These are phyloP conservation scores for Globisporangium heterothallicum DNA, from an alignment of 352 stramenopile genomes.

Conservation along the genomic window DNA sequence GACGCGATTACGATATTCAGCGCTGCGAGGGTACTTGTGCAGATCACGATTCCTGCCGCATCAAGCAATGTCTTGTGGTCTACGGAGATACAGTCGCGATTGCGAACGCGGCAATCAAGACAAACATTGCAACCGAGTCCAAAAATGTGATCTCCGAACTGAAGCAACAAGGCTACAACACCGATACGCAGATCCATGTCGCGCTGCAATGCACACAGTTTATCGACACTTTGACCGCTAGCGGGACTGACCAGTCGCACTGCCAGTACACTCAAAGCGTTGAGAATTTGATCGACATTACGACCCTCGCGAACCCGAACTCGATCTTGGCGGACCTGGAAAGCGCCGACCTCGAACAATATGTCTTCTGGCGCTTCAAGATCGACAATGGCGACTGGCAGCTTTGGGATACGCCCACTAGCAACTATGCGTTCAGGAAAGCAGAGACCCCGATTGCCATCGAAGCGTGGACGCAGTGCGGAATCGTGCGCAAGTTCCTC, in stretches of 20 bases:
- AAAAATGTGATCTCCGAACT: slow-evolving; percentile 30
- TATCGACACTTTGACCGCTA: slow-evolving; percentile 5
- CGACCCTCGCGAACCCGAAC: not conserved
- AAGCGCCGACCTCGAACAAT: not conserved
- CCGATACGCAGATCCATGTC: slow-evolving; percentile 56
- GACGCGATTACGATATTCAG: slow-evolving; percentile 37
- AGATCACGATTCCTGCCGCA: slow-evolving; percentile 17
- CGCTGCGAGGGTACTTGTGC: slow-evolving; percentile 41
- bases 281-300: not conserved
- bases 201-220: slow-evolving; percentile 35
- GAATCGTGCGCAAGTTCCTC: slow-evolving; percentile 31
- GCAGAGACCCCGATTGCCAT: slow-evolving; percentile 41
- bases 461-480: slow-evolving; percentile 60
- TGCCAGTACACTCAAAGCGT: slow-evolving; percentile 26
- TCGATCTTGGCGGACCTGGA: not conserved
- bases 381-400: slow-evolving; percentile 15
- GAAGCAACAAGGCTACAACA: slow-evolving; percentile 34
- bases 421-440: slow-evolving; percentile 23
- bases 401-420: slow-evolving; percentile 21
- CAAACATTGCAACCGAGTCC: slow-evolving; percentile 19
- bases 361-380: not conserved
- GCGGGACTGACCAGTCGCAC: slow-evolving; percentile 6
- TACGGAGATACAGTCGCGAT: slow-evolving; percentile 41
- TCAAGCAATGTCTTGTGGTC: slow-evolving; percentile 50
- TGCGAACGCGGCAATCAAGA: slow-evolving; percentile 24